Conservation (phyloP, 192 early-diverging fungal genomes). For the Gonapodya prolifera region DNA sequence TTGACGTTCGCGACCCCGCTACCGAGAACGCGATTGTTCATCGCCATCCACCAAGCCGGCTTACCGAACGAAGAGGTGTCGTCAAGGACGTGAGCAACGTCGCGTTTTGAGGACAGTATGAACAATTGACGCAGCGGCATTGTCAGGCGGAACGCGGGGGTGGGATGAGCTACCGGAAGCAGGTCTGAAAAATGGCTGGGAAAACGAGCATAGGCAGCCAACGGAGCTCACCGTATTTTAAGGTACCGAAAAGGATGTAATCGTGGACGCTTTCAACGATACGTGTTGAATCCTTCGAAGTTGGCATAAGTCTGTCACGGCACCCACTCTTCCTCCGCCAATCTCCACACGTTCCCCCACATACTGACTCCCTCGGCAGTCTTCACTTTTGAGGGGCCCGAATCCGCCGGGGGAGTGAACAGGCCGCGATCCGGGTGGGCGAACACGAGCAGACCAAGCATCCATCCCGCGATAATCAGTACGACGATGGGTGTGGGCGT, state of each 20-base stretch:
- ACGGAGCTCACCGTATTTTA: background rate
- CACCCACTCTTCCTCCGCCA: background rate
- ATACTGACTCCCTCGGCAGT: background rate
- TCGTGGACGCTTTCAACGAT: background rate
- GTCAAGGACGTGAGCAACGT: background rate
- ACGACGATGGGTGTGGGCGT: background rate
- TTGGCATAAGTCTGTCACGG: too few species aligned
- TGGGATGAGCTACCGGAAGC: too few species aligned
- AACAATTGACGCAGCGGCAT: background rate
- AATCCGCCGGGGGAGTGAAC: background rate
- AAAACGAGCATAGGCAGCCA: background rate
- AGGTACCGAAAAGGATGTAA: background rate
- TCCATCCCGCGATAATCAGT: background rate
- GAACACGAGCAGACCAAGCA: background rate
- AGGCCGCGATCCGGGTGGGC: background rate
- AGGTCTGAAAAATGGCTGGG: too few species aligned
- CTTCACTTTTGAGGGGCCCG: background rate
- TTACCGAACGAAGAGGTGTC: background rate
- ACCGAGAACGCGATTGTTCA: background rate
- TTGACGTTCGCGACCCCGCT: background rate
- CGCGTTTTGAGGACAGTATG: background rate
- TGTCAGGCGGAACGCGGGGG: background rate
- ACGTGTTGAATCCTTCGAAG: too few species aligned
- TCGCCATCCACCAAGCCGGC: background rate
- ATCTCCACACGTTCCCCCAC: background rate